Conservation (phyloP, 2,329 filamentous ascomycete species). For the Aspergillus cejpii region DNA sequence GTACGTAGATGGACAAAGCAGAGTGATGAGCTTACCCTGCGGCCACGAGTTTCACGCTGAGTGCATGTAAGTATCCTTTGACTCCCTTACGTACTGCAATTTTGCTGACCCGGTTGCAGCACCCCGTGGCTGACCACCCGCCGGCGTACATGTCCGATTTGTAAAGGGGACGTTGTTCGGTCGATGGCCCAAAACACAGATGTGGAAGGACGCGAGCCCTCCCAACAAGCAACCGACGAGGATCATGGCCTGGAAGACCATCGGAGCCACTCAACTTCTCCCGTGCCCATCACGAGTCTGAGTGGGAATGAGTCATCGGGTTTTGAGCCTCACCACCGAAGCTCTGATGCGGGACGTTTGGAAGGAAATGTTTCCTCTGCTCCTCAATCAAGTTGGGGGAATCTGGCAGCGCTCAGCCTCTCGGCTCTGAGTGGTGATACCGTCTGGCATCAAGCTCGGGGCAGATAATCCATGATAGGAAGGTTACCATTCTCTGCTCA, state of each 20-base stretch:
- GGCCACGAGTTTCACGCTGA: conserved; percentile 96
- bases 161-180: conserved; percentile 88
- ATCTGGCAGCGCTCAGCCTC: conserved; percentile 40
- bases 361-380: conserved; percentile 28
- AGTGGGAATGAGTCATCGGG: conserved; percentile 37
- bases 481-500: conserved; percentile 4
- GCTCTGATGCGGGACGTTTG: conserved; percentile 30
- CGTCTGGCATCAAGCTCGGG: conserved; percentile 39
- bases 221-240: conserved; percentile 38
- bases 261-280: conserved; percentile 47
- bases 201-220: conserved; percentile 21
- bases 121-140: conserved; percentile 96
- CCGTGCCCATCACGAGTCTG: conserved; percentile 41
- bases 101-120: conserved; percentile 44
- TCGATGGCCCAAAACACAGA: conserved; percentile 47
- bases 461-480: conserved; percentile 35
- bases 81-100: neutral
- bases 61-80: conserved; percentile 74
- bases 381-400: conserved; percentile 39
- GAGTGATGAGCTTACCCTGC: conserved; percentile 94
- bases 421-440: conserved; percentile 44
- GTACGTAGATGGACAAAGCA: conserved; percentile 87
- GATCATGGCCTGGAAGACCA: conserved; percentile 42
- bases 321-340: conserved; percentile 39
- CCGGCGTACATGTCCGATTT: conserved; percentile 94